These are phyloP conservation scores for Populus hybrid DNA, from an alignment of 441 rosid species.

Conservation along the genomic window DNA sequence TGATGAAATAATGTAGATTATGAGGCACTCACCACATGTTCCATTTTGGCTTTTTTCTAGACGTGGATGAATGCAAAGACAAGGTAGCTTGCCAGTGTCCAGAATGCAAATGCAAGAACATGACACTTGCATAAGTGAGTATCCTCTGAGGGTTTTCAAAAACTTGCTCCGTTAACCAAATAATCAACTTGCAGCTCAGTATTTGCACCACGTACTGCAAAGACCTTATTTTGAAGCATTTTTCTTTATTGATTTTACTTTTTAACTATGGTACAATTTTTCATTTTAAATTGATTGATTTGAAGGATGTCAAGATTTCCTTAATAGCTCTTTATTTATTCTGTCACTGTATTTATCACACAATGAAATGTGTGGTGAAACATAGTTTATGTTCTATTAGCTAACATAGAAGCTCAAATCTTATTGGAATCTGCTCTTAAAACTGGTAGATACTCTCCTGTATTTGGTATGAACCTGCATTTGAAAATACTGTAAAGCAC, in stretches of 20 bases:
- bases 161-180: background rate
- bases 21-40: background rate
- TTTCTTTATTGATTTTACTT: background rate
- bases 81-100: slow-evolving; percentile 78
- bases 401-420: background rate
- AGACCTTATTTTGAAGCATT: background rate
- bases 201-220: background rate
- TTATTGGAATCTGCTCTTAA: background rate
- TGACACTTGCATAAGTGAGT: slow-evolving; percentile 85
- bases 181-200: background rate
- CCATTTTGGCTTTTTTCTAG: slow-evolving; percentile 33
- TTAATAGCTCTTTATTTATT: background rate
- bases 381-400: background rate
- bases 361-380: background rate
- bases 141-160: background rate
- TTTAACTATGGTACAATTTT: background rate
- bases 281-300: background rate
- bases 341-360: background rate
- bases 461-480: background rate
- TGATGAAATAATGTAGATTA: background rate
- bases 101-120: slow-evolving; percentile 81
- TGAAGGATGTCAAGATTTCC: background rate
- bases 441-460: background rate
- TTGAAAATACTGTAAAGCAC: background rate
- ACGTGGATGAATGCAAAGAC: slow-evolving; percentile 90